phyloP scores from a whole-genome alignment of 2,329 filamentous ascomycete genomes.

The Curvularia spicifera region DNA sequence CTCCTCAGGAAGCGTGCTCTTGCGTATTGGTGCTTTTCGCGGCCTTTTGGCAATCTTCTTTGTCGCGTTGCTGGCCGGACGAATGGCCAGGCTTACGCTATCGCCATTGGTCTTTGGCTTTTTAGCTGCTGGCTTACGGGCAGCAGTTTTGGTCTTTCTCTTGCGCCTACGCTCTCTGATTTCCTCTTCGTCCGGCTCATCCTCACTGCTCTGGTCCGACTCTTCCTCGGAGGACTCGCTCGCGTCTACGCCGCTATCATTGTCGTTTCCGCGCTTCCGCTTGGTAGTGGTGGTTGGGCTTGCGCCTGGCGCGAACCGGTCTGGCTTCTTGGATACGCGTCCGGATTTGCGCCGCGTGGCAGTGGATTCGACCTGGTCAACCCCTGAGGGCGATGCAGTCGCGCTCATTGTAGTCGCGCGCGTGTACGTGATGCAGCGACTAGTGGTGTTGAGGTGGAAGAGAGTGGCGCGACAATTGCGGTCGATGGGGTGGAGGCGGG shows the following conservation, averaged over 20 bases:
- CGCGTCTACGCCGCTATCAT: conserved; percentile 40
- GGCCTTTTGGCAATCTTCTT: conserved; percentile 51
- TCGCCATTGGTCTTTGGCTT: conserved; percentile 63
- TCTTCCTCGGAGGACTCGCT: conserved; percentile 39
- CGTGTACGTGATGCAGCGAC: conserved; percentile 10
- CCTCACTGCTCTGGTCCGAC: conserved; percentile 43
- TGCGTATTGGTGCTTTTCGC: conserved; percentile 59
- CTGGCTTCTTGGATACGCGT: conserved; percentile 50
- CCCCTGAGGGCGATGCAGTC: conserved; percentile 33
- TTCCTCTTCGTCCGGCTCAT: conserved; percentile 51
- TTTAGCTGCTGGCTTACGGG: conserved; percentile 55
- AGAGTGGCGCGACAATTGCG: conserved; percentile 28
- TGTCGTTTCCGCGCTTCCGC: conserved; percentile 45
- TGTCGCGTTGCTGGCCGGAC: conserved; percentile 52
- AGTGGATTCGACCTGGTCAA: conserved; percentile 34
- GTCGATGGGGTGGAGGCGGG: conserved; percentile 28
- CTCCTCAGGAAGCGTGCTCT: conserved; percentile 58
- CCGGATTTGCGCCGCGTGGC: conserved; percentile 49
- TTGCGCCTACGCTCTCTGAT: conserved; percentile 45
- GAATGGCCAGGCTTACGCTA: conserved; percentile 60
- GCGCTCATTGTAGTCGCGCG: conserved; percentile 43
- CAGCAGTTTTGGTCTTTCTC: conserved; percentile 37
- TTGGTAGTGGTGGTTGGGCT: conserved; percentile 43
- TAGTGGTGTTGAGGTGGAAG: conserved; percentile 14
- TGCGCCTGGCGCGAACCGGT: conserved; percentile 40